Evolutionary conservation across 805 yeast genomes (phyloP).

Genomic region (Komagataella mondaviorum): DNA sequence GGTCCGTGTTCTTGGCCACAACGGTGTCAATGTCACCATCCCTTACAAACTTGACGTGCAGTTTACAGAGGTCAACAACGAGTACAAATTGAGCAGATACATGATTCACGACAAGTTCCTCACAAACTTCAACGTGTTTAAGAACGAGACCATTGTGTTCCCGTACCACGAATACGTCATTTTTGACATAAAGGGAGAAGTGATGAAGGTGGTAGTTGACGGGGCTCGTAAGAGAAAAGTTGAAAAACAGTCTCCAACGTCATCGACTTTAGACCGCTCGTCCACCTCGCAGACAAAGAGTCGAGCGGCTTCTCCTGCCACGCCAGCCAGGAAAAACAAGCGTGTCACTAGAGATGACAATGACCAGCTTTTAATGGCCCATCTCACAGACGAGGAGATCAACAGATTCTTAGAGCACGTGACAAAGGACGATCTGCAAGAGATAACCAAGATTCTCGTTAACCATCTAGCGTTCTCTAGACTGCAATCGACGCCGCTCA

Average conservation of each 20-base stretch:
- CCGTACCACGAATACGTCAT: conserved; percentile 51
- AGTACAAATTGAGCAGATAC: conserved; percentile 17
- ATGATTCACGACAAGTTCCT: conserved; percentile 25
- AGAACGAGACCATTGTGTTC: conserved; percentile 49
- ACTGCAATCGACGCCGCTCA: conserved; percentile 76
- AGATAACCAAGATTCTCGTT: conserved; percentile 35
- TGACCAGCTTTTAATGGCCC: conserved; percentile 1
- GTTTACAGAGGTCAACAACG: conserved; percentile 9
- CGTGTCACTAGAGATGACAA: neutral
- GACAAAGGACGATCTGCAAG: neutral
- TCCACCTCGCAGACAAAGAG: neutral
- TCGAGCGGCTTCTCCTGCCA: neutral
- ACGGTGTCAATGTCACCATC: conserved; percentile 59
- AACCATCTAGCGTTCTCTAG: conserved; percentile 89
- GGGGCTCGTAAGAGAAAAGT: neutral
- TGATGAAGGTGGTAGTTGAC: conserved; percentile 8
- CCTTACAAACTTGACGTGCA: conserved; percentile 31
- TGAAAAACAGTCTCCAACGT: neutral
- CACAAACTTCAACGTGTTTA: conserved; percentile 43
- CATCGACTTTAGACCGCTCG: neutral
- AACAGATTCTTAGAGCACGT: neutral
- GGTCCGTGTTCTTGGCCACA: conserved; percentile 67
- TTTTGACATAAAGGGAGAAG: conserved; percentile 60
- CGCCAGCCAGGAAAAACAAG: neutral
- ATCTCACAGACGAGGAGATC: conserved; percentile 3